Evolutionary conservation across 805 yeast genomes (phyloP), one percentile per base, ranked within the genome.

Genomic region (Kazachstania taianensis): DNA sequence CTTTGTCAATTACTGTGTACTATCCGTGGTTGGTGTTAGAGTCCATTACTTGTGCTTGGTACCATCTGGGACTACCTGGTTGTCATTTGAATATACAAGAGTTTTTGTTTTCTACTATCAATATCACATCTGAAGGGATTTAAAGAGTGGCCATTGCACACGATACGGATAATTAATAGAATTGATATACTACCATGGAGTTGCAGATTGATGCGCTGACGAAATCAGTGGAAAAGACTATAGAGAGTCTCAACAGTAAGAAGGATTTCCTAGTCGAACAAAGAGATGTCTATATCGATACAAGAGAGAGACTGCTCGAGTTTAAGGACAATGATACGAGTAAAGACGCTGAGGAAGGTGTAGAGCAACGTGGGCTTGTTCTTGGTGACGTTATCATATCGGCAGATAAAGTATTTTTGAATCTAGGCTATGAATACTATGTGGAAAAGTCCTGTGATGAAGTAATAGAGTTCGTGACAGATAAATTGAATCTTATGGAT

Each of bases 361-460:
- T 23, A 15, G 46, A 39, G 13, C 39, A 35, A 3, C 45, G 40
- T 10, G 61, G 59, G 4, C 23, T 42, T 26, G 44, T 55, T 5
- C 42, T 52, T 20, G 62, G 61, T 9, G 62, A 59, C 28, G 45
- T 57, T 8, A 43, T 55, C 10, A 45, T 57, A 2, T 44, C 56
- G 4, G 33, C 47, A 5, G 40, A 45, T 2, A 50, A 49, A 23
- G 40, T 51, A 3, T 58, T 42, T 26, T 33, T 49, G 30, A 52
- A 48, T 39, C 36, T 59, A 8, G 63, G 63, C 4, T 50, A 53
- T 30, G 63, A 59, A 19, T 55, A 53, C 30, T 59, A 45, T 39
- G 45, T 57, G 12, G 56, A 56, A 33, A 56, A 52, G 30, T 36
- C 40, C 2, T 36, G 28, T 18, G 45, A 40, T 4, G 57, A 55